Evolutionary conservation across 257 asterid species (phyloP).

Genomic region (Capsicum rhomboideum): DNA sequence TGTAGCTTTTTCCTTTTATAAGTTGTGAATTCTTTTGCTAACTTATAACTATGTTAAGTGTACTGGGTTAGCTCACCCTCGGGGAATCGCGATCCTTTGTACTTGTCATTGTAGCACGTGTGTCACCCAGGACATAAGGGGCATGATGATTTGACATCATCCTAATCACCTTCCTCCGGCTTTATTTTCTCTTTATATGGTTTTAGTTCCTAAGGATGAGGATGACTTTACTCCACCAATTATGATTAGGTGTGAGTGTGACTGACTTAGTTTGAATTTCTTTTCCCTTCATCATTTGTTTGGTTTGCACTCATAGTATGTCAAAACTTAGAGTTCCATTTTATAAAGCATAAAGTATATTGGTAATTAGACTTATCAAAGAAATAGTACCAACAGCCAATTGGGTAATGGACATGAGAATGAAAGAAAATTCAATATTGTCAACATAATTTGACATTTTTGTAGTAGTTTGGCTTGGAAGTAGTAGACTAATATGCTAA

Average conservation of each 20-base stretch:
- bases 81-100: no score
- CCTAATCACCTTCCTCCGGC: no score
- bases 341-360: background rate
- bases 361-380: background rate
- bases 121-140: no score
- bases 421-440: background rate
- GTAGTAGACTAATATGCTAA: background rate
- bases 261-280: background rate
- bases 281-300: background rate
- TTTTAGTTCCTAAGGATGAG: background rate
- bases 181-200: background rate
- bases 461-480: background rate
- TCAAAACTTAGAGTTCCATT: background rate
- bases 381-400: background rate
- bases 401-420: background rate
- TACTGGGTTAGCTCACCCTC: background rate
- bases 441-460: background rate
- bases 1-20: background rate
- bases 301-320: background rate
- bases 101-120: no score
- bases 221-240: background rate
- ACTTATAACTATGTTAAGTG: background rate
- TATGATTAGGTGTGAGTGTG: background rate
- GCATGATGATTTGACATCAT: no score
- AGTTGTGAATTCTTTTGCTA: background rate